phyloP scores from a whole-genome alignment of 345 rosid genomes.

The Psidium friedrichsthalianum region DNA sequence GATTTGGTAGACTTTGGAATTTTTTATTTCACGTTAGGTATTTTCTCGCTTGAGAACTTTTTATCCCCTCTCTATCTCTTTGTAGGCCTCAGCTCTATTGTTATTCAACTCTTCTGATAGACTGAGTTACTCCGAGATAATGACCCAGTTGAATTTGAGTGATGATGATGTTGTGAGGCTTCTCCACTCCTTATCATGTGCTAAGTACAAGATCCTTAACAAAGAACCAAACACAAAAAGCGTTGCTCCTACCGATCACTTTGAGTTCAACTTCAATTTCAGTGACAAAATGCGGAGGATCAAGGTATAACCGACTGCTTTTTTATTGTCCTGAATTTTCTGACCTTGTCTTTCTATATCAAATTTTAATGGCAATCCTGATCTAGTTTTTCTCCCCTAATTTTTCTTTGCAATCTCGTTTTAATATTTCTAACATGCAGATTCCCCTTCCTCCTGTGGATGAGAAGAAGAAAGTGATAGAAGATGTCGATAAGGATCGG shows the following conservation, averaged over 20 bases:
- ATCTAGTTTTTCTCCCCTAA: background rate
- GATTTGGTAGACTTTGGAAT: background rate
- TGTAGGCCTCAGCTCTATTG: conserved; percentile 78
- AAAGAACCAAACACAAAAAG: conserved; percentile 60
- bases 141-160: conserved; percentile 69
- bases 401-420: background rate
- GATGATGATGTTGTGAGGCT: conserved; percentile 80
- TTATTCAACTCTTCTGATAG: conserved; percentile 77
- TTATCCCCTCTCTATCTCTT: background rate
- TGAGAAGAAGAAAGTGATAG: conserved; percentile 88
- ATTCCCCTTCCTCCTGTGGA: conserved; percentile 91
- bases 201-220: conserved; percentile 63
- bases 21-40: background rate
- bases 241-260: conserved; percentile 41
- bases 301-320: conserved; percentile 31
- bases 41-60: background rate
- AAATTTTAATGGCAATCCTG: background rate
- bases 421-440: conserved; percentile 15
- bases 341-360: background rate
- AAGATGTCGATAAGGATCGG: conserved; percentile 89
- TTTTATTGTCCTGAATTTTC: background rate
- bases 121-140: conserved; percentile 70
- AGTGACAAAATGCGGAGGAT: conserved; percentile 89
- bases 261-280: conserved; percentile 72
- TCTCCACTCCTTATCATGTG: conserved; percentile 85